Conservation (phyloP, 2,329 filamentous ascomycete species). For the Thelonectria discophora region DNA sequence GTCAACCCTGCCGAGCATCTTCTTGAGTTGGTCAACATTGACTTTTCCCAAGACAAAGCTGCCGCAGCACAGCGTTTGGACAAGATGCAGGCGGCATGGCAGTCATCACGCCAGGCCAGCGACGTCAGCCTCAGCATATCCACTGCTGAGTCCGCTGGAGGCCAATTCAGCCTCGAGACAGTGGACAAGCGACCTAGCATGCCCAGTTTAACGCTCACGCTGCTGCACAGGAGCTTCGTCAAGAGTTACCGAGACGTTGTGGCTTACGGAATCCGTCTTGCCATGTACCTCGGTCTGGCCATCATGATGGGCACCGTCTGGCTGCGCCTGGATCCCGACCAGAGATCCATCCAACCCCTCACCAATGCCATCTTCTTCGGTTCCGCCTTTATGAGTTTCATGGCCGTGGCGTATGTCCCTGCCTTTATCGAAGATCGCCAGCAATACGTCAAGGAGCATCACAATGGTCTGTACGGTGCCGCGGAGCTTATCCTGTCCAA, state of each 20-base stretch:
- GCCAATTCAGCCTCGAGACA: constrained; percentile 27
- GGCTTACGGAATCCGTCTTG: constrained; percentile 82
- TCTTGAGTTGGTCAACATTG: constrained; percentile 80
- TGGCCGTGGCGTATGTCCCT: constrained; percentile 86
- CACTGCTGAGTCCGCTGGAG: constrained; percentile 43
- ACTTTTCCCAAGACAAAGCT: constrained; percentile 67
- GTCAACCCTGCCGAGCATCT: constrained; percentile 84
- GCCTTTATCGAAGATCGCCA: constrained; percentile 72
- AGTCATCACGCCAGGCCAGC: constrained; percentile 32
- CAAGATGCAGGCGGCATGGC: constrained; percentile 41
- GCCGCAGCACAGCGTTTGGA: constrained; percentile 51
- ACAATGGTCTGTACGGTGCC: constrained; percentile 82
- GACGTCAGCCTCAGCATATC: constrained; percentile 38
- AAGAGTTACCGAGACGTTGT: constrained; percentile 87
- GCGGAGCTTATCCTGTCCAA: constrained; percentile 79
- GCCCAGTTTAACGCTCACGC: constrained; percentile 64
- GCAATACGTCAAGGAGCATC: constrained; percentile 67
- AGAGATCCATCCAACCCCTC: constrained; percentile 80
- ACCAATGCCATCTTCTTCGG: constrained; percentile 85
- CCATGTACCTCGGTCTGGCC: constrained; percentile 80
- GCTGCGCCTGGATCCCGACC: constrained; percentile 73
- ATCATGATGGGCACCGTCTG: constrained; percentile 92
- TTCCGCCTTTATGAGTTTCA: constrained; percentile 80
- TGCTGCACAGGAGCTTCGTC: constrained; percentile 82
- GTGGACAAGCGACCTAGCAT: constrained; percentile 52